Evolutionary conservation across 225 moss, liverwort and hornwort genomes (phyloP), one percentile per base, ranked within the genome.

Genomic region (Sphagnum tenellum): DNA sequence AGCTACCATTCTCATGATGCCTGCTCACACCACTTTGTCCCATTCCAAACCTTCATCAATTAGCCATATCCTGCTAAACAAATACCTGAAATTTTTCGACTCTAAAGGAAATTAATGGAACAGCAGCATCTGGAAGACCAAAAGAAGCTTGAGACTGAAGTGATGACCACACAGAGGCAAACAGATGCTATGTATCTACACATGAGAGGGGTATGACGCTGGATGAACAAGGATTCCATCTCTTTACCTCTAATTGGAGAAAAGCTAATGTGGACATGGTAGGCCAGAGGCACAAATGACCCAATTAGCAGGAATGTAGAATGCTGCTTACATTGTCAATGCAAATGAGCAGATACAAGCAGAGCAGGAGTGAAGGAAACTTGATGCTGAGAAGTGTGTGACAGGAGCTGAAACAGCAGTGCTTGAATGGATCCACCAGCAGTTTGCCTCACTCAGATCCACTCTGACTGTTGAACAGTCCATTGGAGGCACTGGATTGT

Each of bases 381-480:
- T 84, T 57, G 81, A 81, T 3, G 81, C 78, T 0, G 76, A 84
- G 46, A 84, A 69, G 51, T 73, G 81, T 0, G 81, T 84, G 0
- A 64, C 56, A 0, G 71, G 81, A 47, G 64, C 76, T 0, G 81
- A 84, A 55, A 81, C 75, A 0, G 81, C 78, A 0, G 69, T 84
- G 48, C 58, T 76, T 2, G 80, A 84, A 69, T 84, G 84, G 84
- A 73, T 84, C 7, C 84, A 84, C 44, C 84, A 81, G 51, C 84
- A 84, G 46, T 84, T 84, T 63, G 64, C 81, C 0, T 63, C 81
- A 9, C 64, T 81, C 45, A 84, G 81, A 64, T 84, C 81, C 5
- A 69, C 84, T 5, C 49, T 84, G 2, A 78, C 64, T 9, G 67
- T 84, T 2, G 78, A 84, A 49, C 75, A 64, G 4, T 84, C 84